These are phyloP conservation scores for Penicillium psychrosexuale DNA, from an alignment of 2,329 filamentous ascomycete species.

Conservation along the genomic window DNA sequence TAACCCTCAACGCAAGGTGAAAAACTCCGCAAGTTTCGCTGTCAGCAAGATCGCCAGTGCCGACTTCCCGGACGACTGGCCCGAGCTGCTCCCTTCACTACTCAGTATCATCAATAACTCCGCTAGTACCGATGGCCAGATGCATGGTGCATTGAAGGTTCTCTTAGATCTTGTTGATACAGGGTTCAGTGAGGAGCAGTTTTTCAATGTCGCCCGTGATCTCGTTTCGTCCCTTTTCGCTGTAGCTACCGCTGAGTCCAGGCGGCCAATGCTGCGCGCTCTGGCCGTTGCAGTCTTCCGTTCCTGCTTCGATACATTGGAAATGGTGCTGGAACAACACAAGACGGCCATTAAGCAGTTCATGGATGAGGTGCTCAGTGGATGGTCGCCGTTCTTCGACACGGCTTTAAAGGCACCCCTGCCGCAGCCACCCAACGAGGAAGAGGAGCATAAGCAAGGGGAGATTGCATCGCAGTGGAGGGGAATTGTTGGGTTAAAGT, in stretches of 20 bases:
- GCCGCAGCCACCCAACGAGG: conserved; percentile 56
- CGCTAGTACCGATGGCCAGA: conserved; percentile 69
- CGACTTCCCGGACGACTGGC: conserved; percentile 95
- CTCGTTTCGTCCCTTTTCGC: conserved; percentile 81
- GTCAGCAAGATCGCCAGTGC: conserved; percentile 91
- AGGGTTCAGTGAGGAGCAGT: conserved; percentile 88
- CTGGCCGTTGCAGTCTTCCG: conserved; percentile 88
- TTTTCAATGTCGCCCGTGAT: conserved; percentile 83
- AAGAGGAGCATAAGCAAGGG: conserved; percentile 57
- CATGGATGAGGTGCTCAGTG: conserved; percentile 76
- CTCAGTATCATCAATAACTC: conserved; percentile 67
- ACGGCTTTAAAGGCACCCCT: conserved; percentile 71
- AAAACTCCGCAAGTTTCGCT: conserved; percentile 79
- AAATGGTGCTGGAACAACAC: conserved; percentile 95
- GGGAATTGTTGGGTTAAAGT: conserved; percentile 78
- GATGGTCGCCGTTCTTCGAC: conserved; percentile 89
- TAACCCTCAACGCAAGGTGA: conserved; percentile 75
- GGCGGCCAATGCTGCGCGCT: conserved; percentile 73
- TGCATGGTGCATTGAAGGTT: conserved; percentile 86
- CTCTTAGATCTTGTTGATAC: conserved; percentile 89
- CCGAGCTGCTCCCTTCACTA: conserved; percentile 76
- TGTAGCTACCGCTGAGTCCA: conserved; percentile 71
- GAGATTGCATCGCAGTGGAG: conserved; percentile 67
- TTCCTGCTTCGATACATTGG: conserved; percentile 87
- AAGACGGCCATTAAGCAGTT: conserved; percentile 81